Conservation (phyloP, 768 basidiomycete genomes). For the Termitomyces sp. region DNA sequence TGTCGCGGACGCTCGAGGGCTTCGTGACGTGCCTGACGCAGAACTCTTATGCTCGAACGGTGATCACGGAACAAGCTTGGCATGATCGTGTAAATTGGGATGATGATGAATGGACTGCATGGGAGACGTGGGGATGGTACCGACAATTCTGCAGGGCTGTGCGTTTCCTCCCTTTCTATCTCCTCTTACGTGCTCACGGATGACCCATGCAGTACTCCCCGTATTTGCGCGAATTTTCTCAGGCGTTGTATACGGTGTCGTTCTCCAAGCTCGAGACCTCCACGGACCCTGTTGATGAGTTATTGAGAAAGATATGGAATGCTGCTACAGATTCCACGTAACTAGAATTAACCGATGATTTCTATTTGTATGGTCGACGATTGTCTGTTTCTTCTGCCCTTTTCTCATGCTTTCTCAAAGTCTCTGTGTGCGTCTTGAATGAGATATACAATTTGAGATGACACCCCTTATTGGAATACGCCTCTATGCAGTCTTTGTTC, state of each 20-base stretch:
- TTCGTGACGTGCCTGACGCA: slow-evolving; percentile 65
- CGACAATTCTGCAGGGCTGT: slow-evolving; percentile 83
- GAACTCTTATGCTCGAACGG: slow-evolving; percentile 46
- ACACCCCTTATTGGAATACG: no score
- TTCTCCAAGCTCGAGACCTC: slow-evolving; percentile 59
- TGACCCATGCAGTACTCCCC: slow-evolving; percentile 58
- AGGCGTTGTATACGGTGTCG: slow-evolving; percentile 65
- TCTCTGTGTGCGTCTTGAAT: no score
- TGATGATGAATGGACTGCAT: slow-evolving; percentile 72
- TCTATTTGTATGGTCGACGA: no score
- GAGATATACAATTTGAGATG: no score
- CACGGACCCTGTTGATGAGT: slow-evolving; percentile 47
- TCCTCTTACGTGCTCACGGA: neutral
- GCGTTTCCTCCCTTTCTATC: slow-evolving; percentile 19
- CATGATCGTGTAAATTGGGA: slow-evolving; percentile 64
- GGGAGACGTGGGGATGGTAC: slow-evolving; percentile 93
- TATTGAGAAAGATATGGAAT: slow-evolving; percentile 69
- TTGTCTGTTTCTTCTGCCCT: no score
- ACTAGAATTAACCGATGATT: no score
- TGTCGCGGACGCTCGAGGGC: slow-evolving; percentile 69
- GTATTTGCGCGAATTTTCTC: slow-evolving; percentile 69
- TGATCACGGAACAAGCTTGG: slow-evolving; percentile 69
- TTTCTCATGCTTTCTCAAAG: no score
- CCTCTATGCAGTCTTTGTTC: no score
- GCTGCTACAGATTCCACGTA: slow-evolving; percentile 44